A percentile compares a stretch with the other conserved stretches of the same genome.
Evolutionary conservation across 306 rosid genomes (phyloP).

Genomic region (Corylus americana): DNA sequence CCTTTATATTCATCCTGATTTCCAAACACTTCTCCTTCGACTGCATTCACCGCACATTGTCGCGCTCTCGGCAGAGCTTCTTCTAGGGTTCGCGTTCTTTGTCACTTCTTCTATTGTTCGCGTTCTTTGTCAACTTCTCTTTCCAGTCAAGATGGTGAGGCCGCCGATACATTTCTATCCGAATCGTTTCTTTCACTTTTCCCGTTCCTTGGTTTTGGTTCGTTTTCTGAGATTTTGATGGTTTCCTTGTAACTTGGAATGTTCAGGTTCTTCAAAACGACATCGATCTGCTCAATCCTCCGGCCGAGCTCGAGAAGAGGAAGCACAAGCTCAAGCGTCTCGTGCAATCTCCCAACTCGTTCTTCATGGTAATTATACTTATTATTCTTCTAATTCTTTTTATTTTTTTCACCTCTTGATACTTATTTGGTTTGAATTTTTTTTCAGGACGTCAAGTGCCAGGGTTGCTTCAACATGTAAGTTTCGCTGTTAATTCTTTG

Average conservation of each 20-base stretch:
- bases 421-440: background rate
- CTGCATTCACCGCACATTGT: background rate
- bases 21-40: rapidly evolving
- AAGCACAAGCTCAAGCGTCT: constrained; percentile 73
- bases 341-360: constrained; percentile 59
- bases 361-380: constrained; percentile 46
- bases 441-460: constrained; percentile 52
- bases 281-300: constrained; percentile 60
- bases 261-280: constrained; percentile 61
- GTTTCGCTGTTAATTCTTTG: constrained; percentile 1
- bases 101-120: background rate
- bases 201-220: background rate
- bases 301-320: constrained; percentile 58
- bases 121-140: background rate
- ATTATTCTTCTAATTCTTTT: background rate
- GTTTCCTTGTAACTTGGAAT: background rate
- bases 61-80: background rate
- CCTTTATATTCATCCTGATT: background rate
- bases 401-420: too few relatives aligned
- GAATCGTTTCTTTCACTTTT: background rate
- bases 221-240: background rate
- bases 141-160: background rate
- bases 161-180: background rate
- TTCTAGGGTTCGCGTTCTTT: background rate
- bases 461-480: constrained; percentile 61